A percentile compares a stretch with the other conserved stretches of the same genome.
Evolutionary conservation across 331 rosid species (phyloP).

Genomic region (Acacia concinna): DNA sequence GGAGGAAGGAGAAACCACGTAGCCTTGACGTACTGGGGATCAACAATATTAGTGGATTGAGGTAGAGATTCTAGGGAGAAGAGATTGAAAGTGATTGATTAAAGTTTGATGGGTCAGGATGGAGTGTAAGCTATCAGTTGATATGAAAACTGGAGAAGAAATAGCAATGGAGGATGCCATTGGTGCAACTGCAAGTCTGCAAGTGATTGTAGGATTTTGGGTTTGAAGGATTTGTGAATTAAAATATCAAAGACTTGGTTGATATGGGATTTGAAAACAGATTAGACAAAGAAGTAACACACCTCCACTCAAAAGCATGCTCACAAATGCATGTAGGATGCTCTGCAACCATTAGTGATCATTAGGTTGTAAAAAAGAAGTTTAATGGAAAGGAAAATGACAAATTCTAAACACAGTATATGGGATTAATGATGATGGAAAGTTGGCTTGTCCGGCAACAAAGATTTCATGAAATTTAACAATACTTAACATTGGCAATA

Average conservation of each 20-base stretch:
- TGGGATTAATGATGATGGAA: slow-evolving; percentile 5
- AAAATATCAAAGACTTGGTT: neutral
- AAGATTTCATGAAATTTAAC: slow-evolving; percentile 34
- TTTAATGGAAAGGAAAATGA: too few species aligned
- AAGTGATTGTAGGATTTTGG: neutral
- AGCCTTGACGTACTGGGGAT: slow-evolving; percentile 74
- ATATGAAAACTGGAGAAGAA: slow-evolving; percentile 56
- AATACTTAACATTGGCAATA: slow-evolving; percentile 36
- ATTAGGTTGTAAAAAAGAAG: too few species aligned
- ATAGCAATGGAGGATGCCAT: neutral
- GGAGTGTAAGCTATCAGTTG: slow-evolving; percentile 48
- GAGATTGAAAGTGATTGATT: slow-evolving; percentile 60
- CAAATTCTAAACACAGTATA: slow-evolving; percentile 16
- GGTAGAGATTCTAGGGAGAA: slow-evolving; percentile 56
- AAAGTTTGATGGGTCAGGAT: slow-evolving; percentile 54
- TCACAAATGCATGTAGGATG: too few species aligned
- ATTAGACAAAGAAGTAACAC: too few species aligned
- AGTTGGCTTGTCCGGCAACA: slow-evolving; percentile 7
- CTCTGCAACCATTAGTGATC: too few species aligned
- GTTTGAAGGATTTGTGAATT: neutral
- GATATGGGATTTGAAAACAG: too few species aligned
- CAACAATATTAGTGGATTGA: too few species aligned
- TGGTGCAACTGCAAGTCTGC: too few species aligned
- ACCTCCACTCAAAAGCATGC: too few species aligned
- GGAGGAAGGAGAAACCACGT: slow-evolving; percentile 47